Conservation (phyloP, 768 basidiomycete species). For the Amyloporia xantha region DNA sequence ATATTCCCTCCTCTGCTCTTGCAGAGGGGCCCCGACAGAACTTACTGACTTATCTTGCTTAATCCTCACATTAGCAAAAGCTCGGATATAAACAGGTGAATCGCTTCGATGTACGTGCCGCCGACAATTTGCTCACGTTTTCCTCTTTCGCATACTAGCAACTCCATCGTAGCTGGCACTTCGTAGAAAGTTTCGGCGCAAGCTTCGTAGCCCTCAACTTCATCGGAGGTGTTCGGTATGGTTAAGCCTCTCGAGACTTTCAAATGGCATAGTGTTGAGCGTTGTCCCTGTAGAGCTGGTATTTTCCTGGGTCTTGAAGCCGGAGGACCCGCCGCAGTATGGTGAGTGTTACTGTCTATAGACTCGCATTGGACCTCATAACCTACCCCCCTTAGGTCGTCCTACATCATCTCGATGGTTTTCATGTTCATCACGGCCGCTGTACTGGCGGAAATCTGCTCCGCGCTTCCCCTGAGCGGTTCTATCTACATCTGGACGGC, state of each 20-base stretch:
- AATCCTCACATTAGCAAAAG: conserved; percentile 45
- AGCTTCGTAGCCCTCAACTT: conserved; percentile 89
- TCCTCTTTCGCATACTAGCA: too few species aligned
- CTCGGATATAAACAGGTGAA: conserved; percentile 80
- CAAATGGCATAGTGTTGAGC: not conserved
- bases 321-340: conserved; percentile 83
- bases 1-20: conserved; percentile 37
- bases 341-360: conserved; percentile 34
- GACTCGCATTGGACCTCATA: conserved; percentile 6
- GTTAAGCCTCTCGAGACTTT: conserved; percentile 7
- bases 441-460: conserved; percentile 86
- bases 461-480: conserved; percentile 78
- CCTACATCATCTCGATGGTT: conserved; percentile 72
- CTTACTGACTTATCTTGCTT: conserved; percentile 44
- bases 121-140: not conserved
- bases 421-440: conserved; percentile 88
- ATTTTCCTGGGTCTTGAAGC: conserved; percentile 79
- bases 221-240: conserved; percentile 77
- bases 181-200: conserved; percentile 80
- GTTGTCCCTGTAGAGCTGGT: conserved; percentile 44
- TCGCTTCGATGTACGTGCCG: too few species aligned
- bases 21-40: conserved; percentile 30
- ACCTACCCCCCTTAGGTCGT: conserved; percentile 59
- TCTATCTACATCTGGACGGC: conserved; percentile 96
- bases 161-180: conserved; percentile 81